These are phyloP conservation scores for Suillus spraguei DNA, from an alignment of 768 basidiomycete species.

Conservation along the genomic window DNA sequence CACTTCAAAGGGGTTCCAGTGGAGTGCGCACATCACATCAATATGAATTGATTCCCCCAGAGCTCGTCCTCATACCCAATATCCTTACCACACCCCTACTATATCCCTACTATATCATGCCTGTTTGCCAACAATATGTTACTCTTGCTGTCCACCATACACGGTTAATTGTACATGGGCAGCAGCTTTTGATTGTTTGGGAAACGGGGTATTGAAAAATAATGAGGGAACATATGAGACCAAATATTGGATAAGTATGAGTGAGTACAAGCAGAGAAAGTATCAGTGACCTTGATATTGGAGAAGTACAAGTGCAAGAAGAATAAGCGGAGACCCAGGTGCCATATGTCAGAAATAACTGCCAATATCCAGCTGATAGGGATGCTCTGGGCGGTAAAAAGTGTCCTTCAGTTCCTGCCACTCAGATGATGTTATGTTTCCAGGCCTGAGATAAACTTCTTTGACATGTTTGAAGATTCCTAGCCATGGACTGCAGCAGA, in stretches of 20 bases:
- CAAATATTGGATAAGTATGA: background rate
- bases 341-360: background rate
- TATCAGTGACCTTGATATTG: background rate
- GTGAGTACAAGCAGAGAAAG: background rate
- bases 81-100: too few species aligned
- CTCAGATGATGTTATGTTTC: background rate
- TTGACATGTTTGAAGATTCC: background rate
- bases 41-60: too few species aligned
- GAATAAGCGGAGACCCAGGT: background rate
- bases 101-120: too few species aligned
- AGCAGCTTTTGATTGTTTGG: slow-evolving; percentile 1
- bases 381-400: background rate
- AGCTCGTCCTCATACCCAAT: too few species aligned
- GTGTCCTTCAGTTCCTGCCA: background rate
- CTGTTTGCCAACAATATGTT: too few species aligned
- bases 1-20: background rate
- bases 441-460: background rate
- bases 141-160: too few species aligned
- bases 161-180: background rate
- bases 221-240: background rate
- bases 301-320: background rate
- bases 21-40: background rate
- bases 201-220: background rate
- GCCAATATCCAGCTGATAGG: background rate
- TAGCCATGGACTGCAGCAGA: background rate